Conservation (phyloP, 805 yeast genomes). For the Myxozyma mucilagina region DNA sequence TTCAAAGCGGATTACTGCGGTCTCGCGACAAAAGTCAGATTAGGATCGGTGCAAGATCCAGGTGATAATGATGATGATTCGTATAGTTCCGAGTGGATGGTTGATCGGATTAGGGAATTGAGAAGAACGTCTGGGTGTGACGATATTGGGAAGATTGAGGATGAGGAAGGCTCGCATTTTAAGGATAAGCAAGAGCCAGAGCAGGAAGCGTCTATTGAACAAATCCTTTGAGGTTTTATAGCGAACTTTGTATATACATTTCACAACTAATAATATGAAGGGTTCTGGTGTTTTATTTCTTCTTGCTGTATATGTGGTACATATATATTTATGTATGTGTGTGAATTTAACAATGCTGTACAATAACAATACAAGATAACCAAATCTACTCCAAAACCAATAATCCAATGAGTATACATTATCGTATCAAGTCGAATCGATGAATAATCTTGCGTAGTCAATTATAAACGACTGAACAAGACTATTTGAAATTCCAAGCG, state of each 20-base stretch:
- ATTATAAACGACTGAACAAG: conserved; percentile 59
- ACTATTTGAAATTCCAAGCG: conserved; percentile 65
- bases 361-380: background rate
- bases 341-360: background rate
- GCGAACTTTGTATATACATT: background rate
- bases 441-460: conserved; percentile 64
- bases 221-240: background rate
- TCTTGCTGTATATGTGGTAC: too few relatives aligned
- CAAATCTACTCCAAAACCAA: background rate
- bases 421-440: conserved; percentile 36
- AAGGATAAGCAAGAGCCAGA: background rate
- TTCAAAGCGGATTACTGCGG: conserved; percentile 11
- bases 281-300: background rate
- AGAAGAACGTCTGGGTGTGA: conserved; percentile 36
- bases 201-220: background rate
- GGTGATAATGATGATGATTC: conserved; percentile 22
- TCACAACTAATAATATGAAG: background rate
- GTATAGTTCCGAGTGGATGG: conserved; percentile 38
- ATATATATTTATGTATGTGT: background rate
- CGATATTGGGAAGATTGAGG: background rate
- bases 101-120: conserved; percentile 39
- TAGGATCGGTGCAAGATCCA: conserved; percentile 3
- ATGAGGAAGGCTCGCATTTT: conserved; percentile 13
- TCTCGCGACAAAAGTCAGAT: background rate
- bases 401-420: background rate